Percentiles rank a stretch among this genome's conserved stretches.
phyloP scores from a whole-genome alignment of 306 rosid genomes.

The Vigna hirtella region DNA sequence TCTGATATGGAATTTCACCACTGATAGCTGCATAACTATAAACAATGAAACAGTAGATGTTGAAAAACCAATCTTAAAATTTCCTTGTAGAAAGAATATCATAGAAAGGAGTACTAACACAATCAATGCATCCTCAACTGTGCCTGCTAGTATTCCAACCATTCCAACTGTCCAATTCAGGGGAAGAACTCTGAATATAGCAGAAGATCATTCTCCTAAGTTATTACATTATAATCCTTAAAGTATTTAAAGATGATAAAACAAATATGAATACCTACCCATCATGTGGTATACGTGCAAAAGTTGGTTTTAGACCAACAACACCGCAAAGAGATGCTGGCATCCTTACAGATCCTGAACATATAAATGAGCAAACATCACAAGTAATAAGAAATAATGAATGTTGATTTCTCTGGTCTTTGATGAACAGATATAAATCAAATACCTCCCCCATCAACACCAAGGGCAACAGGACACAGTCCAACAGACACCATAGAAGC shows the following conservation, averaged over 20 bases:
- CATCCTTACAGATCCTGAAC: constrained; percentile 90
- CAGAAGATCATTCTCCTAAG: constrained; percentile 31
- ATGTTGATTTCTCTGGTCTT: constrained; percentile 29
- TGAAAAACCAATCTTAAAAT: constrained; percentile 31
- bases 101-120: constrained; percentile 59
- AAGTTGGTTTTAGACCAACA: constrained; percentile 89
- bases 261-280: constrained; percentile 61
- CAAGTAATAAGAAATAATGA: constrained; percentile 18
- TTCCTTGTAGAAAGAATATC: constrained; percentile 33
- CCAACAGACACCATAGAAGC: too few species aligned
- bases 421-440: not conserved
- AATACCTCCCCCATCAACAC: too few species aligned
- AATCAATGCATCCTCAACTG: constrained; percentile 79
- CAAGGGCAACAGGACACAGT: too few species aligned
- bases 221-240: constrained; percentile 31
- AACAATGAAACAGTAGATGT: constrained; percentile 31
- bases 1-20: constrained; percentile 57
- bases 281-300: constrained; percentile 76
- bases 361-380: constrained; percentile 37
- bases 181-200: constrained; percentile 80
- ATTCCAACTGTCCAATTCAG: constrained; percentile 95
- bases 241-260: constrained; percentile 31
- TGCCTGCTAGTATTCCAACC: constrained; percentile 92
- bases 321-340: constrained; percentile 98
- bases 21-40: constrained; percentile 83